Base-by-base conservation (phyloP, 164 flowering plant genomes). In the Dillenia turbinata region DNA sequence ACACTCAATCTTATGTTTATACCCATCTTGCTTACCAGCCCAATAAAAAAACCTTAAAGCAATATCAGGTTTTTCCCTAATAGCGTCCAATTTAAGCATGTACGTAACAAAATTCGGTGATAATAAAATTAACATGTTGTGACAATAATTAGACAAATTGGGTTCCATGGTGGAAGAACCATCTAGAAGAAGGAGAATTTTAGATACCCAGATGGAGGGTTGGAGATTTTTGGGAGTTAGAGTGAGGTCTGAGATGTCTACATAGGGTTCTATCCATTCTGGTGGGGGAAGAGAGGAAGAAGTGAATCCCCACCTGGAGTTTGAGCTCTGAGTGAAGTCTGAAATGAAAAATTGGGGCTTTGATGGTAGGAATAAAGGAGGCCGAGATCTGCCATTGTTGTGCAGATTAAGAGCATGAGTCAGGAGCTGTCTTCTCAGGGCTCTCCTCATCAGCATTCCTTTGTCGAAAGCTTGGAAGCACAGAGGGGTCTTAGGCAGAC, bases 211-310 rank as follows among this genome's bases (percentile, higher is more conserved):
- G 8, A 94, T 90, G 12, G 96, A 87, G 50, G 85, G 88, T 33
- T 77, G 61, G 15, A 70, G 74, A 53, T 73, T 59, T 45, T 63
- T 64, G 24, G 75, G 66, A 54, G 50, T 54, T 11, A 78, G 53
- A 48, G 69, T 73, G 51, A 90, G 64, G 65, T 84, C 92, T 2
- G 92, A 88, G 61, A 85, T 52, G 54, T 85, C 81, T 53, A 50
- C 55, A 62, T 79, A 74, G 46, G 95, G 98, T 49, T 86, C 87
- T 15, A 93, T 65, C 96, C 95, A 87, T 77, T 91, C 97, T 24
- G 90, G 90, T 52, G 88, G 94, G 52, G 95, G 96, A 19, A 77
- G 77, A 59, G 77, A 55, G 59, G 77, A 55, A 60, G 57, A 45
- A 61, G 84, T 65, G 60, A 69, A 75, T n/a, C 73, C 67, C 66